Conservation (phyloP, 441 rosid genomes). For the Jatropha podagrica region DNA sequence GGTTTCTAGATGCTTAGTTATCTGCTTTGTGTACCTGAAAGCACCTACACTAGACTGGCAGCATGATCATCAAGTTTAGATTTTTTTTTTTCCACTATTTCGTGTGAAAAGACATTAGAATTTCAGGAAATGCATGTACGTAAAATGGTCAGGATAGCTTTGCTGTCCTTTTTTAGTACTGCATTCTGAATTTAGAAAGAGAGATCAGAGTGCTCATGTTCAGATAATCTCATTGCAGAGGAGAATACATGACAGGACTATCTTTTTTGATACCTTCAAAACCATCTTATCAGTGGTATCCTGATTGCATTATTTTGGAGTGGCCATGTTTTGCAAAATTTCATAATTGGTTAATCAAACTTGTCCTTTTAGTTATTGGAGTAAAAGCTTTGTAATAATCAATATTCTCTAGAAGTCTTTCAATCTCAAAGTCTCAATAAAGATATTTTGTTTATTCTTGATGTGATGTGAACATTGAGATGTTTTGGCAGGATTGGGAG, state of each 20-base stretch:
- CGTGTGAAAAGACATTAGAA: not conserved
- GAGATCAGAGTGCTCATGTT: not conserved
- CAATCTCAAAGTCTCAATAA: not conserved
- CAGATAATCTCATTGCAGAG: not conserved
- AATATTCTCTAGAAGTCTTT: not conserved
- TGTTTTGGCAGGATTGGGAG: not conserved
- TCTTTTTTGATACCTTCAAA: not conserved
- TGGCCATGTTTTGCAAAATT: not conserved
- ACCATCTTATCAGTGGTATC: not conserved
- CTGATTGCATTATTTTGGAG: too few species aligned
- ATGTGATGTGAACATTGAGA: not conserved
- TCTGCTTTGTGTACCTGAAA: not conserved
- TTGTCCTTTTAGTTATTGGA: too few species aligned
- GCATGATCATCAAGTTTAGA: not conserved
- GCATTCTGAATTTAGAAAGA: not conserved
- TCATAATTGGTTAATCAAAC: not conserved
- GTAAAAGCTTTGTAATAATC: not conserved
- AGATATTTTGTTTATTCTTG: not conserved
- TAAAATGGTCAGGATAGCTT: not conserved
- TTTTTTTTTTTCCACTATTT: not conserved
- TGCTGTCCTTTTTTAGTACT: not conserved
- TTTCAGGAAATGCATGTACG: not conserved
- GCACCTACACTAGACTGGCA: too few species aligned
- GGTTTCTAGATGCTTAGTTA: not conserved
- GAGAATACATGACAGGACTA: not conserved